phyloP scores from a whole-genome alignment of 2,329 filamentous ascomycete species.

The Pseudogymnoascus sp. region DNA sequence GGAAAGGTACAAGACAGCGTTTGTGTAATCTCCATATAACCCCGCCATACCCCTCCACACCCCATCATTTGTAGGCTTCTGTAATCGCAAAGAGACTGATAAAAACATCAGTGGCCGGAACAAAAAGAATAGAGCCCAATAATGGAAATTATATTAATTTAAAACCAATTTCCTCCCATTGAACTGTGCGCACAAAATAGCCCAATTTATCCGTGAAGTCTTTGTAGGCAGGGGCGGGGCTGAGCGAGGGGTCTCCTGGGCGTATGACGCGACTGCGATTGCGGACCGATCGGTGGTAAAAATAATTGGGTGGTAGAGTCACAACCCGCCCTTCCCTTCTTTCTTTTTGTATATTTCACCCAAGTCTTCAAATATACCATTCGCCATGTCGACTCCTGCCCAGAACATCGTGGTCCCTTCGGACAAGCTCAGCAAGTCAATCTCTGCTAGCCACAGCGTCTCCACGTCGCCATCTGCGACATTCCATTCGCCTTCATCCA shows the following conservation, averaged over 20 bases:
- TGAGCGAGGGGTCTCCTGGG: conserved; percentile 2
- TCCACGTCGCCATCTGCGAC: conserved; percentile 67
- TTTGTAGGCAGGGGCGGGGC: background rate
- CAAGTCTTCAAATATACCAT: conserved; percentile 3
- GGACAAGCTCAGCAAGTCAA: conserved; percentile 31
- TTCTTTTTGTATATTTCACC: background rate
- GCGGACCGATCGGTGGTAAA: background rate
- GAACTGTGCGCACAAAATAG: background rate
- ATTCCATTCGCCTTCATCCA: conserved; percentile 66
- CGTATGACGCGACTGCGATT: conserved; percentile 5
- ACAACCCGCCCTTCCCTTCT: conserved; percentile 2
- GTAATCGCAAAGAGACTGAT: background rate
- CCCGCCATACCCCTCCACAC: conserved; percentile 4
- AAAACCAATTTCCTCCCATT: background rate
- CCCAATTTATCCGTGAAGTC: background rate
- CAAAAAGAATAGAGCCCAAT: background rate
- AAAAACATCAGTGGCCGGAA: background rate
- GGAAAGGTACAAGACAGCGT: background rate
- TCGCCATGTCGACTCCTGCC: conserved; percentile 29
- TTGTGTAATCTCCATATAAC: background rate
- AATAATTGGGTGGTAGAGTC: conserved; percentile 7
- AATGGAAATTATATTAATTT: background rate
- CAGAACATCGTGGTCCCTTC: conserved; percentile 40
- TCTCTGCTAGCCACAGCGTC: conserved; percentile 55
- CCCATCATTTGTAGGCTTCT: background rate